phyloP scores from a whole-genome alignment of 345 rosid species.

The Bruguiera gymnorhiza region DNA sequence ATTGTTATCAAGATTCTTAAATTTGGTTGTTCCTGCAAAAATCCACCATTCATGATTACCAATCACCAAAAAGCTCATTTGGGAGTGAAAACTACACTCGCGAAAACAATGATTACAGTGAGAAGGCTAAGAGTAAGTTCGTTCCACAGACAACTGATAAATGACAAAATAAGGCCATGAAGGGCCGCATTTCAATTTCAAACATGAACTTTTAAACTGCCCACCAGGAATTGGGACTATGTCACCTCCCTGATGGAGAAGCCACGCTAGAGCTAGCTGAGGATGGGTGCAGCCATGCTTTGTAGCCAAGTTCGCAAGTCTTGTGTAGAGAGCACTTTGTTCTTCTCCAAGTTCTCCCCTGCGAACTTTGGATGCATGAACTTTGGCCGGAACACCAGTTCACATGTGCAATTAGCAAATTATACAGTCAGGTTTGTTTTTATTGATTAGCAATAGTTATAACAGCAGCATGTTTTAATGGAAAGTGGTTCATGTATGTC shows the following conservation, averaged over 20 bases:
- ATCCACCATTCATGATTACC: not conserved
- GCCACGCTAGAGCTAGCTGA: slow-evolving; percentile 52
- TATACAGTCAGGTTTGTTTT: not conserved
- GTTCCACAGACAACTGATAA: too few relatives aligned
- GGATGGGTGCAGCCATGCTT: slow-evolving; percentile 40
- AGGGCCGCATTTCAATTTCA: too few relatives aligned
- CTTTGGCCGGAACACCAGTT: slow-evolving; percentile 11
- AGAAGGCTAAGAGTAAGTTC: not conserved
- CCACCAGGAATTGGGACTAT: slow-evolving; percentile 48
- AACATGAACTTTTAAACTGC: too few relatives aligned
- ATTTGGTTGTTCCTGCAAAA: slow-evolving; percentile 45
- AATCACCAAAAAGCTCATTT: not conserved
- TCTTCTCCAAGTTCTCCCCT: slow-evolving; percentile 43
- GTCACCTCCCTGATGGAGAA: slow-evolving; percentile 47
- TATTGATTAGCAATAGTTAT: not conserved
- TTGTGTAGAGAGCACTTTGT: slow-evolving; percentile 35
- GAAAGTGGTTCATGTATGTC: not conserved
- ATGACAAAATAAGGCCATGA: too few relatives aligned
- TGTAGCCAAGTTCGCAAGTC: slow-evolving; percentile 31
- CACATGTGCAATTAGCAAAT: not conserved
- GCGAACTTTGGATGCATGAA: slow-evolving; percentile 37
- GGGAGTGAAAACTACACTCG: too few relatives aligned
- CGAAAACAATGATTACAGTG: too few relatives aligned
- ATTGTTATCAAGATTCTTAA: slow-evolving; percentile 41
- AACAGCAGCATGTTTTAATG: not conserved